These are phyloP conservation scores for Salvia rosmarinus DNA, from an alignment of 257 asterid species.

Conservation along the genomic window DNA sequence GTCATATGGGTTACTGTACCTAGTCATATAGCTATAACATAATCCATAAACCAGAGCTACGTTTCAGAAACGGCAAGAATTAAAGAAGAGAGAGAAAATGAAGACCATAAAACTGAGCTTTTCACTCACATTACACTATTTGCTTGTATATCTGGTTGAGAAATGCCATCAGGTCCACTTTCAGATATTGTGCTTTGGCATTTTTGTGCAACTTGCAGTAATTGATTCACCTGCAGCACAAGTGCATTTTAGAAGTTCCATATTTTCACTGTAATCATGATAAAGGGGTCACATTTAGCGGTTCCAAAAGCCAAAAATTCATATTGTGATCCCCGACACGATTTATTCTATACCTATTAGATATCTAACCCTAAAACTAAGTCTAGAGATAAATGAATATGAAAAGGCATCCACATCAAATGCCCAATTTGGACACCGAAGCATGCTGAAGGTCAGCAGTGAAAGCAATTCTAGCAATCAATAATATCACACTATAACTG, in stretches of 20 bases:
- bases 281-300: conserved; percentile 7
- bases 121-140: conserved; percentile 82
- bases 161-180: conserved; percentile 82
- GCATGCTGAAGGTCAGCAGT: neutral
- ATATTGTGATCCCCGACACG: neutral
- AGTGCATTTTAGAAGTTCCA: conserved; percentile 24
- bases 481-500: neutral
- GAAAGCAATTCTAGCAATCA: conserved; percentile 1
- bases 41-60: neutral
- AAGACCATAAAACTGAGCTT: neutral
- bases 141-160: conserved; percentile 87
- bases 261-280: conserved; percentile 13
- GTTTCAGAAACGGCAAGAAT: neutral
- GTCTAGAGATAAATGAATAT: neutral
- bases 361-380: neutral
- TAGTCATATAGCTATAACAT: conserved; percentile 2
- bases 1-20: neutral
- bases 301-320: neutral
- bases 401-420: conserved; percentile 20
- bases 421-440: neutral
- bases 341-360: neutral
- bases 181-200: conserved; percentile 90
- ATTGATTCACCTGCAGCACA: conserved; percentile 77
- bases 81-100: neutral
- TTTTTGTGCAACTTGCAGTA: conserved; percentile 94